Conservation (phyloP, 257 asterid species). For the Solanum piurae region DNA sequence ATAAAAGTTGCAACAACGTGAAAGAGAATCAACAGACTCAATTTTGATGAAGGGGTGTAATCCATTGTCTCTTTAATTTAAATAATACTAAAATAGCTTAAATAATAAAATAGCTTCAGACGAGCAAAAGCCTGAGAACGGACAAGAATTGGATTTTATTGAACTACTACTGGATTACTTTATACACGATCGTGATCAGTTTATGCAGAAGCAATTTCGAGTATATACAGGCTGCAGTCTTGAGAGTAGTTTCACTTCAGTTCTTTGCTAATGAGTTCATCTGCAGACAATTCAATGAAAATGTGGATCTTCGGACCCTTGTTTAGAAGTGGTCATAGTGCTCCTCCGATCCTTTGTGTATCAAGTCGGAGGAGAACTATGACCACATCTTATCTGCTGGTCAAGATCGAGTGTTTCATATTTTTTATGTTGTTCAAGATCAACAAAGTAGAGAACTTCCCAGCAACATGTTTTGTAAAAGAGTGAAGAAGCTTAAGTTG, state of each 20-base stretch:
- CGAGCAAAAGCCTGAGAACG: slow-evolving; percentile 36
- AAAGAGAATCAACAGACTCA: too few relatives aligned
- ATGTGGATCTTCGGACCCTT: slow-evolving; percentile 89
- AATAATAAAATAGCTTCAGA: neutral
- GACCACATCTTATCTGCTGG: slow-evolving; percentile 57
- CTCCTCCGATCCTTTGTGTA: slow-evolving; percentile 61
- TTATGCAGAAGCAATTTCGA: slow-evolving; percentile 69
- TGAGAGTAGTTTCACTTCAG: slow-evolving; percentile 54
- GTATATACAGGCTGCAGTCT: slow-evolving; percentile 48
- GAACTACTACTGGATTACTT: slow-evolving; percentile 66
- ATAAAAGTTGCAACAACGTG: too few relatives aligned
- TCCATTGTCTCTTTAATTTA: too few relatives aligned
- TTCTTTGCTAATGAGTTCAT: slow-evolving; percentile 83
- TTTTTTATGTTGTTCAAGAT: slow-evolving; percentile 81
- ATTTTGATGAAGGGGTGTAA: too few relatives aligned
- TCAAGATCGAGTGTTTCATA: slow-evolving; percentile 83
- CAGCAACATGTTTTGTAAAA: slow-evolving; percentile 66
- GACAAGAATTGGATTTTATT: slow-evolving; percentile 49
- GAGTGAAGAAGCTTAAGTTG: slow-evolving; percentile 66
- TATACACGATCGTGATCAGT: slow-evolving; percentile 30
- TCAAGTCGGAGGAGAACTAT: slow-evolving; percentile 38
- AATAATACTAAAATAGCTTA: too few relatives aligned
- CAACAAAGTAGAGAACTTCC: slow-evolving; percentile 90
- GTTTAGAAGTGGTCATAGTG: slow-evolving; percentile 91
- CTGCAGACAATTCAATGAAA: slow-evolving; percentile 72